Evolutionary conservation across 305 asterid genomes (phyloP).

Genomic region (Fraxinus latifolia): DNA sequence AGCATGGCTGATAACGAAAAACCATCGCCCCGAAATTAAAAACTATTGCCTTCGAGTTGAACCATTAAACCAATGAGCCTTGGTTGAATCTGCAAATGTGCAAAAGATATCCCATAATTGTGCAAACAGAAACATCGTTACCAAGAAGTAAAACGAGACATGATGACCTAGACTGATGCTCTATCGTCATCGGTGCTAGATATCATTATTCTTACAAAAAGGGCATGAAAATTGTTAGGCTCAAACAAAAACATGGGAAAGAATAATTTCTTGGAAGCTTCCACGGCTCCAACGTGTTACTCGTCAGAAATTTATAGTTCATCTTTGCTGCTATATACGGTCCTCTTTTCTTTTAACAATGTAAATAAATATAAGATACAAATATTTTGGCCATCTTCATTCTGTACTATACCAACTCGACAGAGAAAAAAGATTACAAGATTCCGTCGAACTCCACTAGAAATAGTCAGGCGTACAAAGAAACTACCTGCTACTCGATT

Average conservation of each 20-base stretch:
- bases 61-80: not conserved
- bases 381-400: not conserved
- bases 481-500: not conserved
- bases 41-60: not conserved
- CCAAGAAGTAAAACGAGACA: too few species aligned
- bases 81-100: not conserved
- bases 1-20: not conserved
- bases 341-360: not conserved
- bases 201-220: not conserved
- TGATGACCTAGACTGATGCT: too few species aligned
- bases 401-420: not conserved
- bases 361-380: not conserved
- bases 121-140: too few species aligned
- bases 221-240: not conserved
- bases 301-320: too few species aligned
- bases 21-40: not conserved
- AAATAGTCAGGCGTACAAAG: not conserved
- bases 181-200: too few species aligned
- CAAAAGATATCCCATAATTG: too few species aligned
- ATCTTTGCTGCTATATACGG: not conserved
- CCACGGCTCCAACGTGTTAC: not conserved
- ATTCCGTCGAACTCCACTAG: not conserved
- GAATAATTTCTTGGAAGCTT: not conserved
- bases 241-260: not conserved
- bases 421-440: not conserved